A percentile compares a stretch with the other conserved stretches of the same genome.
Evolutionary conservation across 129 eudicot species (phyloP).

Genomic region (Pseudognaphalium luteoalbum): DNA sequence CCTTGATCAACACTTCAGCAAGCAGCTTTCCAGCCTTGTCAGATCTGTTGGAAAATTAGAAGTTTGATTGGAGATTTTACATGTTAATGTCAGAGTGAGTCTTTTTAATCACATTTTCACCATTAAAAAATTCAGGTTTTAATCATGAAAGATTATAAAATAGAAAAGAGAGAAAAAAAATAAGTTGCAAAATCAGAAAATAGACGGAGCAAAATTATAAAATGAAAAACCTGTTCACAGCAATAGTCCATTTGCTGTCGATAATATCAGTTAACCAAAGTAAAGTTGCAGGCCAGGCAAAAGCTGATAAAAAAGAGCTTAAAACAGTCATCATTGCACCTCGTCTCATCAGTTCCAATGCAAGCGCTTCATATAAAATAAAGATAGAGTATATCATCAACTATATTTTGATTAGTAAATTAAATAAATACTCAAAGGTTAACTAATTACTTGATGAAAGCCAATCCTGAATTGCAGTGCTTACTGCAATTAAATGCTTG

Average conservation of each 20-base stretch:
- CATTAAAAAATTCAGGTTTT: neutral
- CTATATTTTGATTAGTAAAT: neutral
- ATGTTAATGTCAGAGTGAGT: neutral
- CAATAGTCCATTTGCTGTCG: slow-evolving; percentile 97
- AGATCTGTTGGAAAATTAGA: slow-evolving; percentile 47
- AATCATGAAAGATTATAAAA: slow-evolving; percentile 5
- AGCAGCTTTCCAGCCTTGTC: slow-evolving; percentile 99
- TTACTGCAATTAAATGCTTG: slow-evolving; percentile 85
- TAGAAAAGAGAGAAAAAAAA: neutral
- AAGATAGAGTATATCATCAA: slow-evolving; percentile 23
- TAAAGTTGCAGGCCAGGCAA: slow-evolving; percentile 97
- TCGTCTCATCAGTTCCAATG: slow-evolving; percentile 84
- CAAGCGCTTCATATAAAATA: slow-evolving; percentile 62
- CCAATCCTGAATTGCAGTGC: slow-evolving; percentile 99
- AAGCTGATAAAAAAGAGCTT: slow-evolving; percentile 71
- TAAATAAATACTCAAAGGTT: slow-evolving; percentile 14
- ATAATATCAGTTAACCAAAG: slow-evolving; percentile 71
- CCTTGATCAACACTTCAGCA: slow-evolving; percentile 85
- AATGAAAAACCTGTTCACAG: slow-evolving; percentile 79
- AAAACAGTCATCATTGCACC: slow-evolving; percentile 99
- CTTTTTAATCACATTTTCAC: neutral
- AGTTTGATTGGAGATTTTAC: slow-evolving; percentile 4
- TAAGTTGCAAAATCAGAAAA: neutral
- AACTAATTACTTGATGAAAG: slow-evolving; percentile 78
- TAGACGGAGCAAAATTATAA: slow-evolving; percentile 8